Evolutionary conservation across 2,329 filamentous ascomycete genomes (phyloP), one percentile per base, ranked within the genome.

Genomic region (Aquanectria penicillioides): DNA sequence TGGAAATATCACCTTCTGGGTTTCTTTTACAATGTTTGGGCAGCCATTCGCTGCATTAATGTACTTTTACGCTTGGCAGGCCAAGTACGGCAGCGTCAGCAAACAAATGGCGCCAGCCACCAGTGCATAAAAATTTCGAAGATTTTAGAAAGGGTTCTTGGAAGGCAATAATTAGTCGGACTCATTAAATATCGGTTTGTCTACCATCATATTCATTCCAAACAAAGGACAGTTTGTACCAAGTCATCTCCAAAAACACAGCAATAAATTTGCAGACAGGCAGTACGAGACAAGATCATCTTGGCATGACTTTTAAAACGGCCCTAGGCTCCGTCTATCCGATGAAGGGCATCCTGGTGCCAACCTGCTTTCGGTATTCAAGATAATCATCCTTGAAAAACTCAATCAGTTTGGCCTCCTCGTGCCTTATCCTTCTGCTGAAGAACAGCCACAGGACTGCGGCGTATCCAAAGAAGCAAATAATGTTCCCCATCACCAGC

Each of bases 21-120:
- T 97, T 17, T 94, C 91, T 11, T 99, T 99, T 73, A 97, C 94
- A 64, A 86, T 98, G 3, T 90, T 99, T 11, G 95, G 95, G 4
- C 95, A 99, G 80, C 95, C 95, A 0, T 86, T 98, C 68, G 95
- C 93, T 1, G 94, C 93, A 1, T 80, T 99, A 59, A 83, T 97
- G 74, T 99, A 99, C 75, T 99, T 97, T 75, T 98, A 98, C 74
- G 94, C 94, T 2, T 99, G 95, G 94, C 94, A 98, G 78, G 93
- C 93, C 53, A 98, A 98, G 80, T 97, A 97, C 73, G 95, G 95
- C 11, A 93, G 89, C 69, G 89, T 94, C 18, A 92, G 85, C 65
- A 81, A 78, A 65, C 72, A 74, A 47, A 64, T 73, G 63, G 29
- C 59, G 3, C 57, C 61, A 18, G 46, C 50, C 13, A 37, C 37